phyloP scores from a whole-genome alignment of 352 stramenopile species.

The Halophytophthora polymorphica region DNA sequence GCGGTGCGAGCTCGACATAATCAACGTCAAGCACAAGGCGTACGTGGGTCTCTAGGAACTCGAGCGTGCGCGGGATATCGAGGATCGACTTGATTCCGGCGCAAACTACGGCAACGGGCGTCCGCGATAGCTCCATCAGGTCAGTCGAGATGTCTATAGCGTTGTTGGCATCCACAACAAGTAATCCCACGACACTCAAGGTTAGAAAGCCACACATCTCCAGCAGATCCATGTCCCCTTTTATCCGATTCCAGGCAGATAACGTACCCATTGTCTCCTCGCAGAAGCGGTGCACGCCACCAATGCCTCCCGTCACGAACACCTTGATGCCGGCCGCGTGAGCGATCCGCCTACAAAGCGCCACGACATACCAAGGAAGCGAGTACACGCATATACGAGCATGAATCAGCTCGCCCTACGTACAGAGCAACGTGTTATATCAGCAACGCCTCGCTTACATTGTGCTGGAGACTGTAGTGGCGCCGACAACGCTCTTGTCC shows the following conservation, averaged over 20 bases:
- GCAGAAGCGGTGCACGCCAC: constrained; percentile 95
- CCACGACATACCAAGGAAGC: too few relatives aligned
- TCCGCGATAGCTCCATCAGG: constrained; percentile 94
- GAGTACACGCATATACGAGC: too few relatives aligned
- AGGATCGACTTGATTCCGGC: constrained; percentile 99
- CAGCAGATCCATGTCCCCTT: neutral
- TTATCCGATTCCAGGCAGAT: too few relatives aligned
- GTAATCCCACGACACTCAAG: constrained; percentile 1
- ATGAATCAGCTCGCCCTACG: too few relatives aligned
- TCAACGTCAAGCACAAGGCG: neutral
- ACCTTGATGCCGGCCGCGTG: constrained; percentile 93
- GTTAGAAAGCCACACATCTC: too few relatives aligned
- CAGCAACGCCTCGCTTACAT: too few relatives aligned
- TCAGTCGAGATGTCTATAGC: constrained; percentile 94
- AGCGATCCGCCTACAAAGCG: constrained; percentile 77
- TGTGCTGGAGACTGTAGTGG: constrained; percentile 97
- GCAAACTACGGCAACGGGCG: constrained; percentile 95
- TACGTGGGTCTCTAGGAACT: constrained; percentile 96
- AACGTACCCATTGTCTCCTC: constrained; percentile 90
- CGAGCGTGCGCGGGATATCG: constrained; percentile 95
- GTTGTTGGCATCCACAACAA: constrained; percentile 3
- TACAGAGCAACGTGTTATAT: neutral
- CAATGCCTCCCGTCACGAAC: constrained; percentile 97
- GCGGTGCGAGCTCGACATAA: neutral
- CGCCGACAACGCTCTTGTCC: constrained; percentile 69